Evolutionary conservation across 495 filamentous ascomycete species (phyloP), one percentile per base, ranked within the genome.

Genomic region (Hypoxylon lienhwacheense): DNA sequence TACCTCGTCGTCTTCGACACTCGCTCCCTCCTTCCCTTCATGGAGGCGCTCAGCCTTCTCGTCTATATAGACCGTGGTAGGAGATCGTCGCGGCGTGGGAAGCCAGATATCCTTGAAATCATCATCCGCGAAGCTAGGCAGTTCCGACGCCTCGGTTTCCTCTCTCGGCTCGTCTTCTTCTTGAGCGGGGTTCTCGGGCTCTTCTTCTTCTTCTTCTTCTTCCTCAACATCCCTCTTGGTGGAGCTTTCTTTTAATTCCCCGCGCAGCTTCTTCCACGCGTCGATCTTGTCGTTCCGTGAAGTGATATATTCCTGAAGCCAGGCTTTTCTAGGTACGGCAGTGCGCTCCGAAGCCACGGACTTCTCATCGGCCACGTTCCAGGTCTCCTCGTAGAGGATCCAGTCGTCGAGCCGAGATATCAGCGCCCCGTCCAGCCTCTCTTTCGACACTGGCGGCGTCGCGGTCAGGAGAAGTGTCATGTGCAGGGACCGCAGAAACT

Each of bases 321-420:
- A 28, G 1, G 7, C 16, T 3, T 12, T 26, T 20, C 29, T 11
- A 15, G 1, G 4, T 2, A 1, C 5, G 4, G 2, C 1, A 11
- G 42, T 46, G 8, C 26, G 42, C 11, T 11, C 5, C 7, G 15
- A 12, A 4, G 26, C 15, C 17, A 14, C 15, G 5, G 21, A 4
- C 24, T 20, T 37, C 1, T 35, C 22, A 29, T 64, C 61, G 7
- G 8, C 47, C 4, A 7, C 48, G 7, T 24, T 53, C 56, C 53
- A 64, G 3, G 32, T 17, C 19, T 35, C 14, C 28, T 64, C 61
- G 40, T 46, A 25, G 0, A 57, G 8, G 4, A 53, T 49, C 61
- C 61, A 64, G 44, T 64, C 57, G 5, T 49, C 43, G 1, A 64
- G 42, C 5, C 61, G 61, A 7, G 25, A 52, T 0, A 20, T 31